phyloP scores from a whole-genome alignment of 2,329 filamentous ascomycete genomes.

The Pseudocercospora macadamiae region DNA sequence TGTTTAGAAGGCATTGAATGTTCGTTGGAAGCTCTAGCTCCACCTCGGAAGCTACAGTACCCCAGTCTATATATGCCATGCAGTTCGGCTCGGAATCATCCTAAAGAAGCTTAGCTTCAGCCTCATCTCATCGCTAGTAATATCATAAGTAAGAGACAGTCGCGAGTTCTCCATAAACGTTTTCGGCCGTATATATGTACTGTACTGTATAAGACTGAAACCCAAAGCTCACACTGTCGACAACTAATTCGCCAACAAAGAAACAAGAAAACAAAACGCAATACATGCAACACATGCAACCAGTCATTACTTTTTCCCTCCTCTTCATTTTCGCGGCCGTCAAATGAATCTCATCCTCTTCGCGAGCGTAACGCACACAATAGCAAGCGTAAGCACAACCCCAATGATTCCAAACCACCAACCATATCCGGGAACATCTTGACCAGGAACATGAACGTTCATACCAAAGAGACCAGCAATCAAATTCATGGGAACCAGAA shows the following conservation, averaged over 20 bases:
- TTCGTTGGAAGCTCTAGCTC: not conserved
- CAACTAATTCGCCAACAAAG: not conserved
- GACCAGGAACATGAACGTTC: conserved; percentile 78
- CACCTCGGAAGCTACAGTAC: not conserved
- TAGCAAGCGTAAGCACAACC: conserved; percentile 53
- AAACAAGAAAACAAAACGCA: not conserved
- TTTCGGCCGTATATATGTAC: not conserved
- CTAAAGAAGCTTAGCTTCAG: not conserved
- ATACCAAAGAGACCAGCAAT: conserved; percentile 86
- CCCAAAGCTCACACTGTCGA: not conserved
- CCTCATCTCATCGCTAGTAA: not conserved
- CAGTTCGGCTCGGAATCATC: not conserved
- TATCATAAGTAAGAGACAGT: not conserved
- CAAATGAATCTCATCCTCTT: conserved; percentile 49
- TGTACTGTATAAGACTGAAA: not conserved
- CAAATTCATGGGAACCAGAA: conserved; percentile 94
- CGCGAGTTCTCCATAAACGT: not conserved
- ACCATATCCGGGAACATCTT: conserved; percentile 45
- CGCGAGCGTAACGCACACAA: conserved; percentile 44
- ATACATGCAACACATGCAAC: not conserved
- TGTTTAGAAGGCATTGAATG: not conserved
- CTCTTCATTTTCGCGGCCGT: not conserved
- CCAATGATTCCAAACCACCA: conserved; percentile 67
- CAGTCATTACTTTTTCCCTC: not conserved
- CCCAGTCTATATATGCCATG: not conserved